These are phyloP conservation scores for Mycena floridula DNA, from an alignment of 768 basidiomycete species.

Conservation along the genomic window DNA sequence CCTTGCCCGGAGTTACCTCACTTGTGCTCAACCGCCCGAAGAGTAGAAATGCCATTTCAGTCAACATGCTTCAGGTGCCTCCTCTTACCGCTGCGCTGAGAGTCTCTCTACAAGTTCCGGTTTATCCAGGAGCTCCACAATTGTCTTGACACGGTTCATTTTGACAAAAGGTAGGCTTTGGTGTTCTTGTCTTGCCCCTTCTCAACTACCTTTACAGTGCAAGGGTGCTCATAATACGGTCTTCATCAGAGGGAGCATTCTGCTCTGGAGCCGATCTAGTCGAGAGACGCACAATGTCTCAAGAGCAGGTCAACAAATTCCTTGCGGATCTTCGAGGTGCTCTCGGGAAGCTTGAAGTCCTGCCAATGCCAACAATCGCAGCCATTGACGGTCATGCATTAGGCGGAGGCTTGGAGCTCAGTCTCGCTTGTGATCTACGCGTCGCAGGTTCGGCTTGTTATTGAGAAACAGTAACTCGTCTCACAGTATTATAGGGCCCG, in stretches of 20 bases:
- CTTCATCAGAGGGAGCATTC: constrained; percentile 71
- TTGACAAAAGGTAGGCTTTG: constrained; percentile 52
- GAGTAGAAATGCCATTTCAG: constrained; percentile 84
- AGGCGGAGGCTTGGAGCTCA: constrained; percentile 87
- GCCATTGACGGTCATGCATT: constrained; percentile 92
- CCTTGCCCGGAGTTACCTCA: constrained; percentile 61
- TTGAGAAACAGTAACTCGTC: not conserved
- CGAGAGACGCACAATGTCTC: constrained; percentile 81
- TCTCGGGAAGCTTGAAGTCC: constrained; percentile 67
- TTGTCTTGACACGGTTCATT: constrained; percentile 59
- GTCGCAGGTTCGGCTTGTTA: constrained; percentile 62
- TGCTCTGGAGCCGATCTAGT: constrained; percentile 89
- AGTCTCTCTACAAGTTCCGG: constrained; percentile 6
- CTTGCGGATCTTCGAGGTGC: constrained; percentile 68
- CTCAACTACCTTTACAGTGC: constrained; percentile 34
- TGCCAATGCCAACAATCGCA: constrained; percentile 86
- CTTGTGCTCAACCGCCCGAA: constrained; percentile 78
- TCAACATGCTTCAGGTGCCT: constrained; percentile 58
- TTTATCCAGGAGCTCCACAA: constrained; percentile 59
- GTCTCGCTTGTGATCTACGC: constrained; percentile 85
- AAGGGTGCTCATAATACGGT: constrained; percentile 79
- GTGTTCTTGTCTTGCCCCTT: constrained; percentile 1
- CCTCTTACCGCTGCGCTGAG: constrained; percentile 1
- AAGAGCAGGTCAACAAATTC: constrained; percentile 68
- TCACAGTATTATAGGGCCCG: constrained; percentile 33